Evolutionary conservation across 1,284 basidiomycete species (phyloP).

Genomic region (Ceratobasidium papillatum): DNA sequence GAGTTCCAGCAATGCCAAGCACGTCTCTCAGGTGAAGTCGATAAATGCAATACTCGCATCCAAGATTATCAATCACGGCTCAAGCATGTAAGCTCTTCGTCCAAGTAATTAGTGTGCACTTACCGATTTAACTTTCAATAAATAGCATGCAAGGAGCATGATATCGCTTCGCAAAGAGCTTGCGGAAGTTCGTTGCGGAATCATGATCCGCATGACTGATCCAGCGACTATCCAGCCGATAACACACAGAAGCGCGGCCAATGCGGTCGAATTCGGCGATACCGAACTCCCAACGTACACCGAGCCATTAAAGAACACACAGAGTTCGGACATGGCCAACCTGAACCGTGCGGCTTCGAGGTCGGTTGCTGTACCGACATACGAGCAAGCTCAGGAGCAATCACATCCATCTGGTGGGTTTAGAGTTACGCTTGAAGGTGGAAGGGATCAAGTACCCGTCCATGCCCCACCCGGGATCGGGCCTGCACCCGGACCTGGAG

Average conservation of each 20-base stretch:
- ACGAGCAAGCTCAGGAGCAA: constrained; percentile 26
- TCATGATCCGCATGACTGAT: constrained; percentile 28
- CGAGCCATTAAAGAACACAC: background rate
- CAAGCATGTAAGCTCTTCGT: constrained; percentile 4
- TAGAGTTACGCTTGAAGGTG: background rate
- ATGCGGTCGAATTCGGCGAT: constrained; percentile 28
- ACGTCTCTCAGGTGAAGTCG: background rate
- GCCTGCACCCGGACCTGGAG: constrained; percentile 15
- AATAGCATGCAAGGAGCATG: background rate
- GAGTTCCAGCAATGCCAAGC: background rate
- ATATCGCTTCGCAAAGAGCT: constrained; percentile 21
- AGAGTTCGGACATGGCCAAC: background rate
- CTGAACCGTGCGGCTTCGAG: background rate
- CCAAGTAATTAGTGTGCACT: background rate
- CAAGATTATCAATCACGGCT: background rate
- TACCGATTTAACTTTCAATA: background rate
- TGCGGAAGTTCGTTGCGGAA: constrained; percentile 18
- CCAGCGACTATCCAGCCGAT: constrained; percentile 14
- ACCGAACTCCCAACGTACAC: constrained; percentile 24
- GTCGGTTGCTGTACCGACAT: constrained; percentile 21
- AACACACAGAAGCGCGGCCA: background rate
- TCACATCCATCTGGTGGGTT: constrained; percentile 18
- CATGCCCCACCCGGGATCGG: constrained; percentile 15
- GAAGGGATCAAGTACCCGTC: background rate
- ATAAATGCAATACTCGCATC: background rate